Evolutionary conservation across 2,329 filamentous ascomycete species (phyloP), one percentile per base, ranked within the genome.

Genomic region (Ophiognomonia clavigignenti-juglandacearum): DNA sequence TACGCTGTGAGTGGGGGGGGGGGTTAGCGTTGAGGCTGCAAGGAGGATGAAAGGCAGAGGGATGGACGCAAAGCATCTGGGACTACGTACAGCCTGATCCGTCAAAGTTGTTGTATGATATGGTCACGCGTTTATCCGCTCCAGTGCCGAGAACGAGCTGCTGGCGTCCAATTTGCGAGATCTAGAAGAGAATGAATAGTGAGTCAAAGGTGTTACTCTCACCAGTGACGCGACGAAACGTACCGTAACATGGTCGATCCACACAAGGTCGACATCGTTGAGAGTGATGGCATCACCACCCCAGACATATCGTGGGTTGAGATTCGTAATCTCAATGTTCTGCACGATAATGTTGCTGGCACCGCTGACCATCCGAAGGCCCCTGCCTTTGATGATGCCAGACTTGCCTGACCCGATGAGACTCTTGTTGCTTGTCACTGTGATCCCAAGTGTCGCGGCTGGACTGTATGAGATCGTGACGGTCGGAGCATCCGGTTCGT

Each of bases 331-430:
- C 44, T 73, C 69, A 46, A 79, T 64, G 62, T 78, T 80, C 68
- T 79, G 78, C 60, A 82, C 75, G 57, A 83, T 82, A 59, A 84
- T 64, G 59, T 83, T 80, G 59, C 61, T 71, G n/a, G 68, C 69
- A 46, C 65, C 66, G 53, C 59, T 63, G 45, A 68, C 64, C 19
- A 77, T 68, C 22, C 74, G 70, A 22, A 80, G 60, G 47, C 77
- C 77, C 64, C 79, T 79, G 55, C 77, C 77, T 58, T 72, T 74
- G 59, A 82, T 80, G 27, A 79, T 59, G 60, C 76, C 78, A 53
- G 66, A 65, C 56, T 58, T 64, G 43, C 78, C 79, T 47, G 69
- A 62, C 10, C 79, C 78, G 31, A 82, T 60, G 48, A 83, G 55
- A 26, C 70, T 73, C 69, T 83, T 82, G 70, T 82, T 74, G 49